A percentile compares a stretch with the other conserved stretches of the same genome.
These are phyloP conservation scores for Fusarium vanettenii DNA, from an alignment of 2,329 filamentous ascomycete genomes.

Conservation along the genomic window DNA sequence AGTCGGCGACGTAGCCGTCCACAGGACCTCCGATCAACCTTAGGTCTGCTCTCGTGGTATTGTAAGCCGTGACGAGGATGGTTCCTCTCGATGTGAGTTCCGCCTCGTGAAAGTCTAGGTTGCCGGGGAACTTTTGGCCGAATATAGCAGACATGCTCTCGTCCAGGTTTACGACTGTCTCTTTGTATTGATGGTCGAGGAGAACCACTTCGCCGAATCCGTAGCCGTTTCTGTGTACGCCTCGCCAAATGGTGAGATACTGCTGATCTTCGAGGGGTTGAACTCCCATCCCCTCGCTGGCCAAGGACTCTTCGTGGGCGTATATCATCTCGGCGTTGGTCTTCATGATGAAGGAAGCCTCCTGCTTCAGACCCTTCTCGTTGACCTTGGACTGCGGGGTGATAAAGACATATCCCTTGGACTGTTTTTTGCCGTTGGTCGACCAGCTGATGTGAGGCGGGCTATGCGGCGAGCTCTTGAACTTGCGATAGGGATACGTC, in stretches of 20 bases:
- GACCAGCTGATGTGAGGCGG: constrained; percentile 36
- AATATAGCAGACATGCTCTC: constrained; percentile 6
- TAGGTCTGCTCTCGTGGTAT: constrained; percentile 34
- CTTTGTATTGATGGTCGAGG: constrained; percentile 45
- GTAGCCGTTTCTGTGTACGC: constrained; percentile 40
- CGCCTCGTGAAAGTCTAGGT: constrained; percentile 40
- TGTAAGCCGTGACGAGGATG: constrained; percentile 41
- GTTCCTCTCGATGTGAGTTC: constrained; percentile 36
- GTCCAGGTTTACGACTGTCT: constrained; percentile 19
- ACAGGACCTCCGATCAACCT: constrained; percentile 26
- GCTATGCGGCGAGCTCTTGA: constrained; percentile 39
- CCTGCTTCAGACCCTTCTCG: constrained; percentile 19
- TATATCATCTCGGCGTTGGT: constrained; percentile 47
- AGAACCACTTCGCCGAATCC: constrained; percentile 48
- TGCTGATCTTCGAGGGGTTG: constrained; percentile 46
- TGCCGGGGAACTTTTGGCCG: neutral
- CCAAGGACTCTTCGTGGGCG: constrained; percentile 18
- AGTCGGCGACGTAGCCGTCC: constrained; percentile 42
- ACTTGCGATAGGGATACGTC: constrained; percentile 35
- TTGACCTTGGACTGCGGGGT: constrained; percentile 28
- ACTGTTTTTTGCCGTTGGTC: constrained; percentile 27
- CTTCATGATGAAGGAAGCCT: constrained; percentile 37
- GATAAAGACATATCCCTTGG: constrained; percentile 44
- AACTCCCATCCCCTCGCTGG: constrained; percentile 39
- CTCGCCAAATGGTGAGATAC: constrained; percentile 47